Evolutionary conservation across 2,329 filamentous ascomycete species (phyloP), one percentile per base, ranked within the genome.

Genomic region (Trichocomaceae sp.): DNA sequence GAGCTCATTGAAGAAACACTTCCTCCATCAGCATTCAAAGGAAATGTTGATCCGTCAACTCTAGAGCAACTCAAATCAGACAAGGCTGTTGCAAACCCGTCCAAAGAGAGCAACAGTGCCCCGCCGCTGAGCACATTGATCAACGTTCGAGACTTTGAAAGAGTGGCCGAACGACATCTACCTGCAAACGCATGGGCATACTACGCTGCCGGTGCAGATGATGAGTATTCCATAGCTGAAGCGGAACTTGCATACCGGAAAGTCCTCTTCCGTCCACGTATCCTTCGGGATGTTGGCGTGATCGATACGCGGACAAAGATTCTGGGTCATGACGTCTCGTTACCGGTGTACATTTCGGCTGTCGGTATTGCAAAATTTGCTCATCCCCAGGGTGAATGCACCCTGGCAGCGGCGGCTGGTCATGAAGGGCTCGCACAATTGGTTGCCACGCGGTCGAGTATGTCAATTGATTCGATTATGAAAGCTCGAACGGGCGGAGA

Each of bases 151-250:
- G 72, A 73, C 52, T 73, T 73, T 47, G 70, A 73, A 48, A 55
- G 60, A n/a, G 63, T 69, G 2, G 71, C 71, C 2, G 55, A 68
- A 45, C 56, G 56, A 12, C 59, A 66, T 33, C 59, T 72, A 2
- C 54, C 64, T 1, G 57, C 57, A 3, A 66, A 65, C 15, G 64
- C 66, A n/a, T 71, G 68, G 68, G 67, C 67, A 3, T 72, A 72
- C 51, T 80, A 79, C 63, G 72, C 70, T n/a, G 76, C 74, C 1
- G 78, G 75, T 1, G 76, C 77, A 0, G 79, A 78, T 1, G 75
- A 79, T 42, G 74, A 76, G 50, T 65, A 75, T 33, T 79, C 76
- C n/a, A 69, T 71, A 50, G 68, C 69, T 20, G 64, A 71, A 23
- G 79, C 78, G 58, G 64, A 63, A 44, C 65, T 66, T 5, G 69